phyloP scores from a whole-genome alignment of 768 basidiomycete genomes.

The Auricularia heimuer region DNA sequence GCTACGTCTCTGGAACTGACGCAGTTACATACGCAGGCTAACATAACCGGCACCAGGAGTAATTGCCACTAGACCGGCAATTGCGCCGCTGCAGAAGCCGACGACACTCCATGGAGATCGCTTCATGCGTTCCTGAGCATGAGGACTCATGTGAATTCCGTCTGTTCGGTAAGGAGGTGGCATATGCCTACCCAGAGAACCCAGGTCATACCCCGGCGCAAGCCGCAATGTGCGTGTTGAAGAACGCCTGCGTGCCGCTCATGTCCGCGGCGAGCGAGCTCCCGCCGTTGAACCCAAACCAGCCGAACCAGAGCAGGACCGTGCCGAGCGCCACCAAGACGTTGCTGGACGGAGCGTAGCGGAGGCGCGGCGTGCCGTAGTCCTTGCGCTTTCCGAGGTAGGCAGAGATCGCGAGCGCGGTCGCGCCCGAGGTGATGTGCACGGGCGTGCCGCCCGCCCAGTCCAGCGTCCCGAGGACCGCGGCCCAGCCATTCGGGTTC shows the following conservation, averaged over 20 bases:
- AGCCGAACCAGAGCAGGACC: constrained; percentile 77
- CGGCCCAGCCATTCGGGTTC: constrained; percentile 75
- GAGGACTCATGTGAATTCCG: constrained; percentile 57
- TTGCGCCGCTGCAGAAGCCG: constrained; percentile 85
- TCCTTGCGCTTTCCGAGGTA: constrained; percentile 75
- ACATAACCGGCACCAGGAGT: constrained; percentile 83
- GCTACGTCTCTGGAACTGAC: neutral
- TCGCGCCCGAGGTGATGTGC: constrained; percentile 77
- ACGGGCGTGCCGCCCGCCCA: constrained; percentile 80
- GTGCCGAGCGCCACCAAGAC: constrained; percentile 76
- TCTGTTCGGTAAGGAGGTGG: neutral
- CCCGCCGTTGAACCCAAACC: constrained; percentile 84
- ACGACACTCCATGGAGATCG: constrained; percentile 61
- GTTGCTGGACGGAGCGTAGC: constrained; percentile 84
- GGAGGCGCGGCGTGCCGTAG: constrained; percentile 42
- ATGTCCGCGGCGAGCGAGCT: constrained; percentile 83
- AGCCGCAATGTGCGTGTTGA: constrained; percentile 87
- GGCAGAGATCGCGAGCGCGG: constrained; percentile 78
- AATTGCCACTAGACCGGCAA: constrained; percentile 80
- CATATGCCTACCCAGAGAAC: neutral
- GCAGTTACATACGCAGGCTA: constrained; percentile 62
- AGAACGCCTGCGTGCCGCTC: constrained; percentile 65
- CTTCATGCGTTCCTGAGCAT: constrained; percentile 41
- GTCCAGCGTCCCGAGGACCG: constrained; percentile 75
- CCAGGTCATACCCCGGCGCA: constrained; percentile 84